Percentiles rank a stretch among this genome's conserved stretches.
These are phyloP conservation scores for Boletales sp. DNA, from an alignment of 768 basidiomycete species.

Conservation along the genomic window DNA sequence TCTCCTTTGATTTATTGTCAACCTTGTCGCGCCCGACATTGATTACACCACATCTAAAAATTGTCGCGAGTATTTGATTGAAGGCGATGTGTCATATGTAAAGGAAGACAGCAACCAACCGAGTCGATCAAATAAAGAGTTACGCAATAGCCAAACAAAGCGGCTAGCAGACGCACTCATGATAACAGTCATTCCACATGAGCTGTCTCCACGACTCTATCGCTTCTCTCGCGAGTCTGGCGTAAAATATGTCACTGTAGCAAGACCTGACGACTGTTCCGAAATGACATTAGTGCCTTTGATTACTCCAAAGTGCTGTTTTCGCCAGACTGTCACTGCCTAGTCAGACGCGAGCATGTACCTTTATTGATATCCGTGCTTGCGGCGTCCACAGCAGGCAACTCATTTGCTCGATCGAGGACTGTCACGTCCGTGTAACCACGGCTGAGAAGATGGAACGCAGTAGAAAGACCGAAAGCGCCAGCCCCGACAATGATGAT, in stretches of 20 bases:
- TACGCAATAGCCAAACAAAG: too few species aligned
- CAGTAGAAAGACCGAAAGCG: conserved; percentile 85
- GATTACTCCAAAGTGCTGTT: background rate
- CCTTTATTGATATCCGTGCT: conserved; percentile 50
- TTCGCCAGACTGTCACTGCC: too few species aligned
- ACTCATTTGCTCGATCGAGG: conserved; percentile 60
- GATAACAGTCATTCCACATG: conserved; percentile 72
- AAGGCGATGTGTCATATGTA: too few species aligned
- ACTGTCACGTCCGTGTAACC: conserved; percentile 71
- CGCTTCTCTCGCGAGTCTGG: conserved; percentile 71
- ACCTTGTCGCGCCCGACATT: conserved; percentile 35
- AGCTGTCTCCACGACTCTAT: conserved; percentile 72
- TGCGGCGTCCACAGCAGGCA: conserved; percentile 85
- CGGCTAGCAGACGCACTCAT: conserved; percentile 50
- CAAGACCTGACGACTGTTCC: conserved; percentile 69
- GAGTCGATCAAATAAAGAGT: too few species aligned
- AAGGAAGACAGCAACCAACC: too few species aligned
- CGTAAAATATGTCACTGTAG: conserved; percentile 67
- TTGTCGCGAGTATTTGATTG: background rate
- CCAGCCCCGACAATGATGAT: conserved; percentile 75
- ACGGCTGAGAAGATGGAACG: conserved; percentile 67
- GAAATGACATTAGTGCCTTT: background rate
- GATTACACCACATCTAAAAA: conserved; percentile 27
- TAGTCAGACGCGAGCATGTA: background rate
- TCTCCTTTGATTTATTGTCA: conserved; percentile 52